phyloP scores from a whole-genome alignment of 1,284 basidiomycete genomes.

The Leccinum huronense region DNA sequence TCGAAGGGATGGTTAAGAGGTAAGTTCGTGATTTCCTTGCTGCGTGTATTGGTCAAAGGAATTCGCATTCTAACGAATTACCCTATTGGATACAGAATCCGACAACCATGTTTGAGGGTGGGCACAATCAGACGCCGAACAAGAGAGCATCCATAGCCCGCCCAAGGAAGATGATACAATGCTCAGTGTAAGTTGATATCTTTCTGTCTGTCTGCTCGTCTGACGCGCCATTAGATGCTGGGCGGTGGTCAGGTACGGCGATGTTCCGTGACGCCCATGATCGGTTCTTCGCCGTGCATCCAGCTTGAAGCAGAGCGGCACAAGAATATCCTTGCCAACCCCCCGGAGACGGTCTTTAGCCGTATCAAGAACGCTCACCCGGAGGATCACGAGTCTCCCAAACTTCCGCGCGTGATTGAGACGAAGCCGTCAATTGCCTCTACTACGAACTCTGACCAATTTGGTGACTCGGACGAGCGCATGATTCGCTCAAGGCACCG shows the following conservation, averaged over 20 bases:
- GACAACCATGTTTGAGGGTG: too few species aligned
- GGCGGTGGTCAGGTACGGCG: constrained; percentile 72
- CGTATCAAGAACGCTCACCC: constrained; percentile 25
- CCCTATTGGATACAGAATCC: too few species aligned
- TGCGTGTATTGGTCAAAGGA: too few species aligned
- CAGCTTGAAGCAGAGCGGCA: constrained; percentile 53
- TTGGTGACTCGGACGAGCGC: constrained; percentile 52
- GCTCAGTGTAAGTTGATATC: constrained; percentile 58
- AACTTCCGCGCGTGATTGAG: constrained; percentile 48
- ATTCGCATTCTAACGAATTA: too few species aligned
- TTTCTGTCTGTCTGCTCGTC: constrained; percentile 14
- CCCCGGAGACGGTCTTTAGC: constrained; percentile 31
- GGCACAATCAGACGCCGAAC: too few species aligned
- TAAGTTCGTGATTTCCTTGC: too few species aligned
- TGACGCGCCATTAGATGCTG: constrained; percentile 58
- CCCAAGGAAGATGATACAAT: constrained; percentile 72
- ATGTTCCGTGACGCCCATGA: constrained; percentile 55
- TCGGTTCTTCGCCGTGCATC: constrained; percentile 70
- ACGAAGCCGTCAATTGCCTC: constrained; percentile 61
- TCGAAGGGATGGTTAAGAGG: neutral
- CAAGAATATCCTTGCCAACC: constrained; percentile 46
- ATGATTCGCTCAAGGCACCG: constrained; percentile 66
- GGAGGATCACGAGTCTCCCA: constrained; percentile 37
- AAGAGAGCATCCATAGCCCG: constrained; percentile 47
- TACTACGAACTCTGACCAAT: constrained; percentile 51